phyloP scores from a whole-genome alignment of 164 flowering plant genomes.

The Magnolia changhungtana region DNA sequence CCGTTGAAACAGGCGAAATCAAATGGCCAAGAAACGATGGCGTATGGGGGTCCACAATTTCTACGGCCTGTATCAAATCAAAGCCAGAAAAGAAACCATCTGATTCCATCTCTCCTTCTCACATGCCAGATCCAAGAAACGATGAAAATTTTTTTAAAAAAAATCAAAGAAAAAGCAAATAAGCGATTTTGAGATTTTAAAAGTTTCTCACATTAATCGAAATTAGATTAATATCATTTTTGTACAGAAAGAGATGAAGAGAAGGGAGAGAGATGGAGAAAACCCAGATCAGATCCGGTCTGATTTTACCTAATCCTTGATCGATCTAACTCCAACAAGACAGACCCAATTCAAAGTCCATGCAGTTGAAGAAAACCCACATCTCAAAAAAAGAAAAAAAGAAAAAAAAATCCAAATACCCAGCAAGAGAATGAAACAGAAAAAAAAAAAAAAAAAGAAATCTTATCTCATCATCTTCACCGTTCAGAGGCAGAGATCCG shows the following conservation, averaged over 20 bases:
- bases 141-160: too few species aligned
- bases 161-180: too few species aligned
- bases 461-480: not conserved
- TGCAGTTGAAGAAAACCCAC: constrained; percentile 23
- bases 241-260: constrained; percentile 14
- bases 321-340: constrained; percentile 17
- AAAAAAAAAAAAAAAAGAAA: not conserved
- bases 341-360: constrained; percentile 23
- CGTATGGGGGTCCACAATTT: too few species aligned
- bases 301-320: constrained; percentile 4
- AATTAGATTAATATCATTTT: constrained; percentile 11
- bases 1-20: too few species aligned
- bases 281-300: constrained; percentile 9
- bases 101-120: too few species aligned
- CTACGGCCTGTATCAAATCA: too few species aligned
- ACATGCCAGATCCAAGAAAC: too few species aligned
- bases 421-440: constrained; percentile 2
- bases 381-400: too few species aligned
- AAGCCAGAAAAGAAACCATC: too few species aligned
- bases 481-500: constrained; percentile 52
- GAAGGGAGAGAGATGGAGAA: not conserved
- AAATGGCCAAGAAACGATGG: too few species aligned
- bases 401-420: constrained; percentile 6
- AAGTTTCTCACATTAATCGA: constrained; percentile 13
- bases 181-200: not conserved